Conservation (phyloP, 345 rosid species). For the Eutrema yunnanense region DNA sequence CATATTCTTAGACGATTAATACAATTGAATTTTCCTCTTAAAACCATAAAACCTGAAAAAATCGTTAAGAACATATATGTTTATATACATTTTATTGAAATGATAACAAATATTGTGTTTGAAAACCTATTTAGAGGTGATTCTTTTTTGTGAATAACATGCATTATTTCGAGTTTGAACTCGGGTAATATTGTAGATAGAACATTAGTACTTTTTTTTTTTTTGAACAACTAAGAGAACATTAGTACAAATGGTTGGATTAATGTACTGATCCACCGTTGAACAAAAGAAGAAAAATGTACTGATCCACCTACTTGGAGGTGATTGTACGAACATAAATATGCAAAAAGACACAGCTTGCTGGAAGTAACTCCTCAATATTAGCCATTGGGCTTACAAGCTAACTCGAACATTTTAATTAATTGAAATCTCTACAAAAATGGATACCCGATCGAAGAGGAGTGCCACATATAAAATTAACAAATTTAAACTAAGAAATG, state of each 20-base stretch:
- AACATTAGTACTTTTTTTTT: too few species aligned
- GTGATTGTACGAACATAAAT: too few species aligned
- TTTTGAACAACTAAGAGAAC: background rate
- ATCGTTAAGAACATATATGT: background rate
- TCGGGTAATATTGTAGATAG: too few species aligned
- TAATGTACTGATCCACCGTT: too few species aligned
- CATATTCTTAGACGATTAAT: background rate
- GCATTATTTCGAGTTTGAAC: background rate
- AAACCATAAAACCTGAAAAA: background rate
- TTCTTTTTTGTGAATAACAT: background rate
- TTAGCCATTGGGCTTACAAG: background rate
- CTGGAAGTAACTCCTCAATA: background rate
- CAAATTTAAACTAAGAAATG: conserved; percentile 16
- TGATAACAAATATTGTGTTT: background rate
- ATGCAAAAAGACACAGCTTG: background rate
- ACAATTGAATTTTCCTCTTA: background rate
- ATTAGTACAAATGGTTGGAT: background rate
- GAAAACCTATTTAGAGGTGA: background rate
- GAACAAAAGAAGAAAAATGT: too few species aligned
- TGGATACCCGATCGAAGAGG: conserved; percentile 21
- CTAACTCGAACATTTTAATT: background rate
- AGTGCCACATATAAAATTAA: conserved; percentile 19
- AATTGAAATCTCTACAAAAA: background rate
- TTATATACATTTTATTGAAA: background rate
- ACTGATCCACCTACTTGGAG: too few species aligned